Percentiles rank a stretch among this genome's conserved stretches.
Conservation (phyloP, 2,329 filamentous ascomycete species). For the Ascochyta pisi region DNA sequence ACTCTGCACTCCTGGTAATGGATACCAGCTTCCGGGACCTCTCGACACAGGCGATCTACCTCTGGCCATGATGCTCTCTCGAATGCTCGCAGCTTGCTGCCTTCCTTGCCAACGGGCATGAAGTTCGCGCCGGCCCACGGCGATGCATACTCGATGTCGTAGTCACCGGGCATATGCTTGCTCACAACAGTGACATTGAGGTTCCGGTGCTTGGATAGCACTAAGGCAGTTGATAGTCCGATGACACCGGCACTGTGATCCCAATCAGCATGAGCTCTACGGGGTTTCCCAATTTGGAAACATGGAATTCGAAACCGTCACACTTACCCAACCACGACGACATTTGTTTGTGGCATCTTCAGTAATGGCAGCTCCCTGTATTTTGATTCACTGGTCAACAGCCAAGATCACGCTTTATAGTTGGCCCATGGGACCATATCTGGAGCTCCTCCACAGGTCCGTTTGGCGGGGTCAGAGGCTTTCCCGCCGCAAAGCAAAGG, state of each 20-base stretch:
- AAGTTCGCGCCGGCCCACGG: constrained; percentile 87
- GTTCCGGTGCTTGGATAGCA: constrained; percentile 62
- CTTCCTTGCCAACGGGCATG: constrained; percentile 61
- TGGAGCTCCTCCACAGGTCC: constrained; percentile 1
- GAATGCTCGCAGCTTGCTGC: constrained; percentile 48
- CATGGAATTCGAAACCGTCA: constrained; percentile 4
- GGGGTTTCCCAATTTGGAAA: constrained; percentile 3
- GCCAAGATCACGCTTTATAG: constrained; percentile 10
- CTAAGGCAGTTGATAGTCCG: constrained; percentile 69
- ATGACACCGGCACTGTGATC: constrained; percentile 66
- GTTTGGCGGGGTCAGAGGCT: constrained; percentile 10
- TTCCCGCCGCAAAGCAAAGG: constrained; percentile 11
- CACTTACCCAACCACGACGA: constrained; percentile 58
- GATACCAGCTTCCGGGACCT: constrained; percentile 78
- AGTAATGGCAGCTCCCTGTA: background rate
- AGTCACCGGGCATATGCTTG: constrained; percentile 93
- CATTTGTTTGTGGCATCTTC: constrained; percentile 35
- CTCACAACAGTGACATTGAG: constrained; percentile 74
- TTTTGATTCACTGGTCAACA: background rate
- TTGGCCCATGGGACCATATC: constrained; percentile 2
- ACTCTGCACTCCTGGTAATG: constrained; percentile 72
- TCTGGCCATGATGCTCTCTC: constrained; percentile 56
- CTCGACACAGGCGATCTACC: constrained; percentile 54
- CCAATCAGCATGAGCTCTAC: constrained; percentile 17
- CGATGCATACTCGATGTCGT: constrained; percentile 87